Evolutionary conservation across 1,284 basidiomycete species (phyloP).

Genomic region (Apiotrichum domesticum): DNA sequence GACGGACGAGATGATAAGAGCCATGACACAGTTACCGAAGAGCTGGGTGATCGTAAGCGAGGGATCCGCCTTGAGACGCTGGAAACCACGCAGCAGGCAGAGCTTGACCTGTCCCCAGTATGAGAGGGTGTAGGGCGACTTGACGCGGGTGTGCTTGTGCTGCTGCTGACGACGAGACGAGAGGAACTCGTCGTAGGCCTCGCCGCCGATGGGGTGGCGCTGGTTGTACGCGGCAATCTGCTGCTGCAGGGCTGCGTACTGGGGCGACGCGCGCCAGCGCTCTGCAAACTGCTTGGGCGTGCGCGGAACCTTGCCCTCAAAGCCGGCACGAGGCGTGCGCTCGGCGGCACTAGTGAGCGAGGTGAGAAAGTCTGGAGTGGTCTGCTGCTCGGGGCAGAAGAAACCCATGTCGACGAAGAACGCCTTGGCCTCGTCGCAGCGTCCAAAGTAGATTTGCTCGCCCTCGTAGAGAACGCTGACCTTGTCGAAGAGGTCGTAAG

Average conservation of each 20-base stretch:
- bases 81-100: slow-evolving; percentile 46
- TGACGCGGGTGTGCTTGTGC: slow-evolving; percentile 43
- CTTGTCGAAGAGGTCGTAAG: slow-evolving; percentile 60
- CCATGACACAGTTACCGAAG: slow-evolving; percentile 48
- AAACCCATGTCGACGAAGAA: slow-evolving; percentile 78
- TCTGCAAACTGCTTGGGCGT: slow-evolving; percentile 57
- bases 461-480: slow-evolving; percentile 72
- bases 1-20: slow-evolving; percentile 46
- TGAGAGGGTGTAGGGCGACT: slow-evolving; percentile 48
- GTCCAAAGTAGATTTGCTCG: slow-evolving; percentile 75
- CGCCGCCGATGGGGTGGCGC: slow-evolving; percentile 44
- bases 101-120: slow-evolving; percentile 46
- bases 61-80: slow-evolving; percentile 46
- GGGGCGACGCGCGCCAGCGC: slow-evolving; percentile 40
- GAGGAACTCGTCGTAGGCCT: slow-evolving; percentile 44
- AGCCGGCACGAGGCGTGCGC: slow-evolving; percentile 53
- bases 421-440: slow-evolving; percentile 61
- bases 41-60: slow-evolving; percentile 44
- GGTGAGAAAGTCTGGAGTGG: slow-evolving; percentile 55
- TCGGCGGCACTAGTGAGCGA: slow-evolving; percentile 59
- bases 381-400: slow-evolving; percentile 50
- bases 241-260: slow-evolving; percentile 38
- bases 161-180: slow-evolving; percentile 47
- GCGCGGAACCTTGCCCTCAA: slow-evolving; percentile 53
- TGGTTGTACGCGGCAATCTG: slow-evolving; percentile 45